phyloP scores from a whole-genome alignment of 441 rosid genomes.

The Gossypium schwendimanii region DNA sequence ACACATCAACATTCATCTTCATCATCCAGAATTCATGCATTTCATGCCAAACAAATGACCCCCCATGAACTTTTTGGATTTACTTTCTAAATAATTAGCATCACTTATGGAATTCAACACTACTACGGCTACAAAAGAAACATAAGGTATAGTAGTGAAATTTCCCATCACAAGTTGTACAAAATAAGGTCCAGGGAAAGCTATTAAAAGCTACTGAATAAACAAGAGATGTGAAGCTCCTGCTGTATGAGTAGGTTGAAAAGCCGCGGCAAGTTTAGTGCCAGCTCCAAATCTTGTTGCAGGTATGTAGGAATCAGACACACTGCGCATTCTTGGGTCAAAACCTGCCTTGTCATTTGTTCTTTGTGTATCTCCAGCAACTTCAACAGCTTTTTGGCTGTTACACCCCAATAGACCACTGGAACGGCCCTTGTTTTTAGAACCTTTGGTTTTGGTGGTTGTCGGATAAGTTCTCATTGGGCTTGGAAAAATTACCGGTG shows the following conservation, averaged over 20 bases:
- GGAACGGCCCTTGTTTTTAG: conserved; percentile 26
- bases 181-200: neutral
- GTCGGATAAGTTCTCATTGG: conserved; percentile 22
- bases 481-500: conserved; percentile 20
- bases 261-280: conserved; percentile 26
- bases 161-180: neutral
- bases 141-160: neutral
- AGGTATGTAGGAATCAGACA: conserved; percentile 27
- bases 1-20: neutral
- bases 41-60: neutral
- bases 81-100: neutral
- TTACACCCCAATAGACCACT: conserved; percentile 60
- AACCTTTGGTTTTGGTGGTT: conserved; percentile 15
- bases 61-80: neutral
- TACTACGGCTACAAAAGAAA: neutral
- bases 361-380: conserved; percentile 51
- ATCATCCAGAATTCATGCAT: neutral
- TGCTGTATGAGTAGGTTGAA: conserved; percentile 29
- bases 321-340: conserved; percentile 10
- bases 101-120: neutral
- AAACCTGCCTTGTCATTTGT: conserved; percentile 20
- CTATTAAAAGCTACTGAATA: conserved; percentile 22
- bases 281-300: conserved; percentile 40
- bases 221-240: conserved; percentile 32
- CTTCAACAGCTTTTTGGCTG: conserved; percentile 56